Conservation (phyloP, 1,284 basidiomycete species). For the Blastosporella zonata region DNA sequence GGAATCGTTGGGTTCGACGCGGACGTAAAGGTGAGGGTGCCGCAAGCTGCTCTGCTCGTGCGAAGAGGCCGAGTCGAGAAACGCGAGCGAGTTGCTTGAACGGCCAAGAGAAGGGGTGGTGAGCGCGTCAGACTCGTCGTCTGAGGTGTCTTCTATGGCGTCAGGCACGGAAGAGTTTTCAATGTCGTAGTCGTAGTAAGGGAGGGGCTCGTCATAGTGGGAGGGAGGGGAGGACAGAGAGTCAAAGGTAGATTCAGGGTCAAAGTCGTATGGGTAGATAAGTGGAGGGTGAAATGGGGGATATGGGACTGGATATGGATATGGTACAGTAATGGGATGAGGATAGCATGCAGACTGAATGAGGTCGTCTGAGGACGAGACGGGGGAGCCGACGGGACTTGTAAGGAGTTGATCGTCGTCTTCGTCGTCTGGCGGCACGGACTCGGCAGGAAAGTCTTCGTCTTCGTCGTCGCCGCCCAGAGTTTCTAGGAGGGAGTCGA, state of each 20-base stretch:
- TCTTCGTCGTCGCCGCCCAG: slow-evolving; percentile 66
- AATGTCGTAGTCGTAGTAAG: slow-evolving; percentile 61
- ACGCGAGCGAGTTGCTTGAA: slow-evolving; percentile 43
- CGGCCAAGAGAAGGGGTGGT: slow-evolving; percentile 59
- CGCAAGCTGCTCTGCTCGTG: slow-evolving; percentile 47
- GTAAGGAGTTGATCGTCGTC: slow-evolving; percentile 52
- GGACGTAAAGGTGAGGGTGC: slow-evolving; percentile 52
- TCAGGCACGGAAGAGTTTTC: slow-evolving; percentile 70
- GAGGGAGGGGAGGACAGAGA: slow-evolving; percentile 29
- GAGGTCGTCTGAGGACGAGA: slow-evolving; percentile 70
- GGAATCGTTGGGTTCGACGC: slow-evolving; percentile 54
- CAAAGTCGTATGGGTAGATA: slow-evolving; percentile 45
- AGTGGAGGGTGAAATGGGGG: slow-evolving; percentile 58
- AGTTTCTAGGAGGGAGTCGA: slow-evolving; percentile 71
- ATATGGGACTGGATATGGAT: slow-evolving; percentile 61
- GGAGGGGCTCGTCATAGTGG: slow-evolving; percentile 54
- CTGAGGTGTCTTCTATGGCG: slow-evolving; percentile 77
- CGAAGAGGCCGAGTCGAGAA: slow-evolving; percentile 47
- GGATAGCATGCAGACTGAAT: slow-evolving; percentile 47
- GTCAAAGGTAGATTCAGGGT: slow-evolving; percentile 35
- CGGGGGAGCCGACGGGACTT: slow-evolving; percentile 62
- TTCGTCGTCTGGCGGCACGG: slow-evolving; percentile 45
- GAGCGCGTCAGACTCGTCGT: slow-evolving; percentile 73
- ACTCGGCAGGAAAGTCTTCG: slow-evolving; percentile 44
- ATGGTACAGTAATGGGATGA: slow-evolving; percentile 49